Evolutionary conservation across 2,329 filamentous ascomycete genomes (phyloP).

Genomic region (Cladophialophora immunda): DNA sequence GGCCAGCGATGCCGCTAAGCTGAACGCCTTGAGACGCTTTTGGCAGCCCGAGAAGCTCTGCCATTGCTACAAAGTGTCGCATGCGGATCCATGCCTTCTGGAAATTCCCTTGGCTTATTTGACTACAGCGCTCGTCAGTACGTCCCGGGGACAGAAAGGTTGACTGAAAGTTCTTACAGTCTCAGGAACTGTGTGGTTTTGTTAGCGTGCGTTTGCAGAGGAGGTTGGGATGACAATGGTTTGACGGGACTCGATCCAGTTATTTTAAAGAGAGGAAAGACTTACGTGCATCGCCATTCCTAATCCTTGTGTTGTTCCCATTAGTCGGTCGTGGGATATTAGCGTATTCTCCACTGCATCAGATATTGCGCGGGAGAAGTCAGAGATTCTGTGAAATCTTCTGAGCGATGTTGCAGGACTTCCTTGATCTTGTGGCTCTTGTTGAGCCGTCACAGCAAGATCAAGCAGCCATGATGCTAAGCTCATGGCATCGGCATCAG

Average conservation of each 20-base stretch:
- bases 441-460: constrained; percentile 28
- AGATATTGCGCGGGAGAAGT: constrained; percentile 27
- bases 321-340: constrained; percentile 44
- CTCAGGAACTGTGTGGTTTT: constrained; percentile 40
- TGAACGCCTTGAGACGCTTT: constrained; percentile 20
- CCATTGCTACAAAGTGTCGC: constrained; percentile 49
- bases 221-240: not conserved
- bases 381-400: constrained; percentile 8
- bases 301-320: constrained; percentile 43
- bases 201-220: not conserved
- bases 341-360: constrained; percentile 25
- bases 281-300: constrained; percentile 44
- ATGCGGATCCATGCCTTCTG: constrained; percentile 49
- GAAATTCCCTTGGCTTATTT: constrained; percentile 46
- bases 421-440: constrained; percentile 12
- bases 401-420: constrained; percentile 16
- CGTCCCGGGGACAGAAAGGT: no score
- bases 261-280: not conserved
- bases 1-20: constrained; percentile 11
- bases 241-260: not conserved
- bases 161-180: constrained; percentile 43
- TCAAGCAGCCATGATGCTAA: constrained; percentile 33
- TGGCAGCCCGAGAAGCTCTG: constrained; percentile 51
- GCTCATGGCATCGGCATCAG: constrained; percentile 23
- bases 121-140: constrained; percentile 36